These are phyloP conservation scores for Suillus spraguei DNA, from an alignment of 768 basidiomycete species.

Conservation along the genomic window DNA sequence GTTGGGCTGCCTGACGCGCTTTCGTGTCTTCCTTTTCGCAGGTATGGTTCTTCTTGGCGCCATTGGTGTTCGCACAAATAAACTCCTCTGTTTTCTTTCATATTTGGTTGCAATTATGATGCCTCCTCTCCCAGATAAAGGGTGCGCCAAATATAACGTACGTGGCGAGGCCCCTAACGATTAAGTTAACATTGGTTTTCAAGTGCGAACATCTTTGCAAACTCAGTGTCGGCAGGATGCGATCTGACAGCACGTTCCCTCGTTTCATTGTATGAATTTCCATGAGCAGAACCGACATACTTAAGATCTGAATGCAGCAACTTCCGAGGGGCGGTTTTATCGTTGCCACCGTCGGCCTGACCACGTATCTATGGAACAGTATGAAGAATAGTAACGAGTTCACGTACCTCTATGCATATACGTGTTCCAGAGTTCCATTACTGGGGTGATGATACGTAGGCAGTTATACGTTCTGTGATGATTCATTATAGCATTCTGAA, in stretches of 20 bases:
- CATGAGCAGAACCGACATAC: constrained; percentile 9
- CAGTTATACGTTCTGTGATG: not conserved
- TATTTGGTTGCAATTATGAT: constrained; percentile 11
- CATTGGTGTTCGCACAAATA: constrained; percentile 80
- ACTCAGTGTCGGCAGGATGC: constrained; percentile 82
- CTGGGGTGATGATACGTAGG: constrained; percentile 69
- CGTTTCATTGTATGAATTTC: constrained; percentile 61
- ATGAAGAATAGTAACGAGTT: constrained; percentile 74
- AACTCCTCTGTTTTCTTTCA: constrained; percentile 4
- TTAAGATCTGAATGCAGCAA: constrained; percentile 43
- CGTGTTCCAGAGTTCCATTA: constrained; percentile 83
- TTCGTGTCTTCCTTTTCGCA: constrained; percentile 22
- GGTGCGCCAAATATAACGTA: constrained; percentile 26
- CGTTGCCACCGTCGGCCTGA: constrained; percentile 75
- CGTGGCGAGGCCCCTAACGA: constrained; percentile 11
- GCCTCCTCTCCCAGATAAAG: constrained; percentile 25
- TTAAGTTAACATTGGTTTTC: constrained; percentile 13
- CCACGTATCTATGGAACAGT: constrained; percentile 78
- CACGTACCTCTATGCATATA: constrained; percentile 82
- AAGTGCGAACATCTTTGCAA: constrained; percentile 81
- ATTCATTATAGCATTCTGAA: not conserved
- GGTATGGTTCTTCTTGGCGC: constrained; percentile 79
- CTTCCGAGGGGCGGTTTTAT: constrained; percentile 84
- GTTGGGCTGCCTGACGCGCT: constrained; percentile 17
- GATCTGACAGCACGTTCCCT: constrained; percentile 76